Conservation (phyloP, 2,329 filamentous ascomycete species). For the Nectriaceae sp. region DNA sequence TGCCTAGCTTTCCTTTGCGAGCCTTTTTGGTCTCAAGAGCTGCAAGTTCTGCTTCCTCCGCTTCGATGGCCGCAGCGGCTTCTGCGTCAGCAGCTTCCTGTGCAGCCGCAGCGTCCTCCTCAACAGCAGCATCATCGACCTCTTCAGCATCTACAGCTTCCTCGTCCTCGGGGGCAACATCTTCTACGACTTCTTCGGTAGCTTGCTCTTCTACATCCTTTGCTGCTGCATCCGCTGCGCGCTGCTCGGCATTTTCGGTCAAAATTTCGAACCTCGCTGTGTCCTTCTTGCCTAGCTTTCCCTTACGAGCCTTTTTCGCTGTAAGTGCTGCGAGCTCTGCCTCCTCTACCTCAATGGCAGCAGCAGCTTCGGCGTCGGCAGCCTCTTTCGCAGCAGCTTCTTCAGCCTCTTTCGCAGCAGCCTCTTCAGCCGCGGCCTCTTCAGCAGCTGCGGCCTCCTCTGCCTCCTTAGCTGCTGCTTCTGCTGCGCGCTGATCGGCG, state of each 20-base stretch:
- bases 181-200: conserved; percentile 17
- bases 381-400: conserved; percentile 13
- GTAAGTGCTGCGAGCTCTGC: conserved; percentile 36
- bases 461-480: conserved; percentile 34
- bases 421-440: conserved; percentile 3
- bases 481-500: conserved; percentile 38
- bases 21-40: conserved; percentile 49
- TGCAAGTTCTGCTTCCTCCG: conserved; percentile 42
- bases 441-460: conserved; percentile 3
- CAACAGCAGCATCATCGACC: conserved; percentile 15
- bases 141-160: conserved; percentile 24
- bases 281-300: conserved; percentile 1
- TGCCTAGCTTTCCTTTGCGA: conserved; percentile 48
- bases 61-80: conserved; percentile 16
- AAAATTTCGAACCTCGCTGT: conserved; percentile 1
- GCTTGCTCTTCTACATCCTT: conserved; percentile 10
- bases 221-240: conserved; percentile 23
- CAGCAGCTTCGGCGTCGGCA: conserved; percentile 10
- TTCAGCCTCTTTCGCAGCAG: neutral
- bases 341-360: conserved; percentile 17
- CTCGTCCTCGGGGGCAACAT: conserved; percentile 25
- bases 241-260: conserved; percentile 12
- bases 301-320: conserved; percentile 35
- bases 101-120: conserved; percentile 38
- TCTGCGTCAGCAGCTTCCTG: conserved; percentile 12